Percentiles rank a stretch among this genome's conserved stretches.
phyloP scores from a whole-genome alignment of 768 basidiomycete species.

The Phylloporus sp. region DNA sequence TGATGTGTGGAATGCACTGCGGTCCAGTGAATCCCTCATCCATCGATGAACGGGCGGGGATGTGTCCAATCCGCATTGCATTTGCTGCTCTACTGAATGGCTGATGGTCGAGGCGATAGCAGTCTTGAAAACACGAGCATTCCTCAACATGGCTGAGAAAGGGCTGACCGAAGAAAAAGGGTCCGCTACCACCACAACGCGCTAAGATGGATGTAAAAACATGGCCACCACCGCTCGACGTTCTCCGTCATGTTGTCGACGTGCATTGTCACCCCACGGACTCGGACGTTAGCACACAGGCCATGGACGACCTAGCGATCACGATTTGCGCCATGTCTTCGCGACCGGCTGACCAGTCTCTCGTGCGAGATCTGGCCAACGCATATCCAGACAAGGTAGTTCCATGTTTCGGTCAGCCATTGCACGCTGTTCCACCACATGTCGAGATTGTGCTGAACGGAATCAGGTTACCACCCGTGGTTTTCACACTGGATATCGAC shows the following conservation, averaged over 20 bases:
- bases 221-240: conserved; percentile 24
- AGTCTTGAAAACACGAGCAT: conserved; percentile 5
- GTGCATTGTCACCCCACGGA: conserved; percentile 95
- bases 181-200: no score
- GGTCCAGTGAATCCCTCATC: conserved; percentile 53
- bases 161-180: background rate
- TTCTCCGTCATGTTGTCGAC: conserved; percentile 72
- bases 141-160: conserved; percentile 14
- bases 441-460: conserved; percentile 7
- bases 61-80: conserved; percentile 29
- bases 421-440: conserved; percentile 3
- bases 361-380: conserved; percentile 61
- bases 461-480: conserved; percentile 92
- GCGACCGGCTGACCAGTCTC: conserved; percentile 57
- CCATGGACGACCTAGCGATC: conserved; percentile 54
- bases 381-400: conserved; percentile 61
- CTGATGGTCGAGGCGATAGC: conserved; percentile 1
- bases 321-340: conserved; percentile 84
- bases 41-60: conserved; percentile 48
- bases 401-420: conserved; percentile 80
- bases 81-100: conserved; percentile 4
- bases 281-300: conserved; percentile 42
- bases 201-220: background rate
- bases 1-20: conserved; percentile 56
- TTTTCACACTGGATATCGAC: conserved; percentile 74